Percentiles rank a stretch among this genome's conserved stretches.
These are phyloP conservation scores for Benincasa hispida DNA, from an alignment of 306 rosid species.

Conservation along the genomic window DNA sequence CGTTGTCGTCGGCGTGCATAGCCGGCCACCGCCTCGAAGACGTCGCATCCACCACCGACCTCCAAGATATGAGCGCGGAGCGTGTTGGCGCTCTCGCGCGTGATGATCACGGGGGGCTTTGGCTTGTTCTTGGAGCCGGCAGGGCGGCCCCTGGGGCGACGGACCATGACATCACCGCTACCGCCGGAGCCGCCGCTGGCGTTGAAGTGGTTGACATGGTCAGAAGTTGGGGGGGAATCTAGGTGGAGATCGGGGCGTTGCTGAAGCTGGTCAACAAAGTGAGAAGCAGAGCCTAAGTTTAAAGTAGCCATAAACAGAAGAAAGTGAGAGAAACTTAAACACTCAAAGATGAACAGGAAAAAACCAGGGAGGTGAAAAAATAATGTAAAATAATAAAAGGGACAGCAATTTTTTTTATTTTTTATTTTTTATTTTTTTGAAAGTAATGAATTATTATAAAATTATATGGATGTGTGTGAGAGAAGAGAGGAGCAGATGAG, in stretches of 20 bases:
- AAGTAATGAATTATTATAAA: neutral
- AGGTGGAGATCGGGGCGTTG: slow-evolving; percentile 11
- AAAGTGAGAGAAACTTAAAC: slow-evolving; percentile 9
- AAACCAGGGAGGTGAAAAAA: slow-evolving; percentile 1
- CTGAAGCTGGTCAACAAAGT: slow-evolving; percentile 10
- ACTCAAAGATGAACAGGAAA: slow-evolving; percentile 13
- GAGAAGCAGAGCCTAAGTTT: slow-evolving; percentile 12
- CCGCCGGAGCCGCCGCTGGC: neutral
- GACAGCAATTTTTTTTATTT: neutral
- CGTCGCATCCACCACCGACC: slow-evolving; percentile 1
- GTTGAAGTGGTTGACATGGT: slow-evolving; percentile 4
- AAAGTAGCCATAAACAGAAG: slow-evolving; percentile 10
- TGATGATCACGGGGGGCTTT: slow-evolving; percentile 11
- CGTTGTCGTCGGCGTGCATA: slow-evolving; percentile 5
- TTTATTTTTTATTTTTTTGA: neutral
- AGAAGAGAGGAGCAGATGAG: neutral
- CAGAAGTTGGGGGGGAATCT: neutral
- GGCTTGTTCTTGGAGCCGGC: slow-evolving; percentile 11
- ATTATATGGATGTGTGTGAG: neutral
- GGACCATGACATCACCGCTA: slow-evolving; percentile 1
- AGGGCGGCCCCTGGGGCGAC: slow-evolving; percentile 9
- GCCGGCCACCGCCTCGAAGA: slow-evolving; percentile 1
- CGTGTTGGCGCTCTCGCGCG: slow-evolving; percentile 8
- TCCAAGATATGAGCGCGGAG: slow-evolving; percentile 13
- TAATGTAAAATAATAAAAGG: slow-evolving; percentile 13